phyloP scores from a whole-genome alignment of 129 eudicot species.

The Flaveria bidentis region DNA sequence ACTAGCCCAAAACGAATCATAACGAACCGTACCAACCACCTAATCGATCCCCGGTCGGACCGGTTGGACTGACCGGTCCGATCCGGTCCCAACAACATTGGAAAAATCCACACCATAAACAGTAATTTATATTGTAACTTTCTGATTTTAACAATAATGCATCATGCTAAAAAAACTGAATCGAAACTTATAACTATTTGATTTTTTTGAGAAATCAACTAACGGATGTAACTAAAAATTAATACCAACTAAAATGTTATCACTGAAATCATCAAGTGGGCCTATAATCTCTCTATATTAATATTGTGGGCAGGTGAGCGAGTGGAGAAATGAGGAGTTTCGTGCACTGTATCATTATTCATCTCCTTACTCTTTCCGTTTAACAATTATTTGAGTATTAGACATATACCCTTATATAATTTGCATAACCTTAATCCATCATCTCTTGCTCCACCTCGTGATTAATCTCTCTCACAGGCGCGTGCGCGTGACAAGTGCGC shows the following conservation, averaged over 20 bases:
- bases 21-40: too few species aligned
- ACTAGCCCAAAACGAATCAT: too few species aligned
- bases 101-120: not conserved
- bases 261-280: conserved; percentile 25
- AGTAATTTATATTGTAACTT: not conserved
- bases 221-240: too few species aligned
- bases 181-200: not conserved
- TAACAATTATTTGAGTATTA: not conserved
- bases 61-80: too few species aligned
- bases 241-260: conserved; percentile 7
- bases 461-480: too few species aligned
- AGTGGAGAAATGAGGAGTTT: conserved; percentile 20
- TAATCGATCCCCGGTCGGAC: too few species aligned
- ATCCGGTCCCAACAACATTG: too few species aligned
- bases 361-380: conserved; percentile 26
- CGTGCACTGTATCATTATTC: conserved; percentile 36
- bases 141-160: not conserved
- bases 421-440: too few species aligned
- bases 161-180: not conserved
- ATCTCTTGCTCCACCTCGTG: too few species aligned
- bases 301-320: conserved; percentile 5
- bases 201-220: too few species aligned
- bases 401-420: not conserved
- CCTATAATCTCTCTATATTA: not conserved
- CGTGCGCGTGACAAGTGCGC: too few species aligned